Conservation (phyloP, 2,329 filamentous ascomycete species). For the Colletotrichum liriopes region DNA sequence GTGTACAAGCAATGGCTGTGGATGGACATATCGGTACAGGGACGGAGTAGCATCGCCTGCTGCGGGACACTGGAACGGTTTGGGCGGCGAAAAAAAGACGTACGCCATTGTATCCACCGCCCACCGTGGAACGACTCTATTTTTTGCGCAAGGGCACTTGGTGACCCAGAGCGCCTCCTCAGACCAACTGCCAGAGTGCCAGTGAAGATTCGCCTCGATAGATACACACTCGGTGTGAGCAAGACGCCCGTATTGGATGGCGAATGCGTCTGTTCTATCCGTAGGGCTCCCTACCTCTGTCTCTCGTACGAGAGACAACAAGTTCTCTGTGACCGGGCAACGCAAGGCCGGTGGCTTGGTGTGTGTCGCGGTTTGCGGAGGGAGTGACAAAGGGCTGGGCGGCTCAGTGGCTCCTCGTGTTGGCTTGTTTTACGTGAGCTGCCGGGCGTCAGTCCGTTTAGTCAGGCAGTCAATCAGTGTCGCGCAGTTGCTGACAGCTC, state of each 20-base stretch:
- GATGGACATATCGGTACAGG: constrained; percentile 1
- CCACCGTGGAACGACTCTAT: constrained; percentile 20
- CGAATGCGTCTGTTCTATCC: neutral
- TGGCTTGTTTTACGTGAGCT: constrained; percentile 3
- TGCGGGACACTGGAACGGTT: neutral
- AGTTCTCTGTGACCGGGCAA: constrained; percentile 29
- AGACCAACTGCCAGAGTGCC: neutral
- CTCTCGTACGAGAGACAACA: constrained; percentile 7
- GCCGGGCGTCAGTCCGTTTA: constrained; percentile 10
- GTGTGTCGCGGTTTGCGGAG: constrained; percentile 17
- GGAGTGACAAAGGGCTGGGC: neutral
- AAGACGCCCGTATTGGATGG: neutral
- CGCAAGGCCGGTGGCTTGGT: constrained; percentile 7
- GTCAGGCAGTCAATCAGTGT: neutral
- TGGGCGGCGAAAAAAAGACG: constrained; percentile 31
- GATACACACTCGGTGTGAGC: neutral
- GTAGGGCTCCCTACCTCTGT: neutral
- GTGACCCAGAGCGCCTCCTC: constrained; percentile 3
- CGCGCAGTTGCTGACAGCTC: neutral
- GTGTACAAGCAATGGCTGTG: neutral
- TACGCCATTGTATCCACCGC: constrained; percentile 37
- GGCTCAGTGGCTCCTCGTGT: constrained; percentile 12
- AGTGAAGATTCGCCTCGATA: constrained; percentile 1
- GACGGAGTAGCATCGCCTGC: neutral
- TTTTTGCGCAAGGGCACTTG: constrained; percentile 30